phyloP scores from a whole-genome alignment of 73 alveolate species.

The Paramecium sonneborni region DNA sequence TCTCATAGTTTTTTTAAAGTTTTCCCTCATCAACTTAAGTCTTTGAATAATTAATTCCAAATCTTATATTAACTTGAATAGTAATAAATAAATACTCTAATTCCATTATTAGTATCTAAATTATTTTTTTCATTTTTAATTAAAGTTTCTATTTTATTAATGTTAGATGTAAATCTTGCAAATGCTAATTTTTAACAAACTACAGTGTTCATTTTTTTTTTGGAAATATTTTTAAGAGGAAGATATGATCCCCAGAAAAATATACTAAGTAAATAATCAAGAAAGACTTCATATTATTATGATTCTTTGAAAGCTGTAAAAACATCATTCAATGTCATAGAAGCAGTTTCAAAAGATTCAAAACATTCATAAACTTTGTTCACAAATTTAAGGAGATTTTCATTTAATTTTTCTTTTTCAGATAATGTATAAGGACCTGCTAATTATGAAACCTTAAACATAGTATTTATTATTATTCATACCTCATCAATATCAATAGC shows the following conservation, averaged over 20 bases:
- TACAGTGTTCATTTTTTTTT: neutral
- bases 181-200: slow-evolving; percentile 48
- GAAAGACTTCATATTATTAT: slow-evolving; percentile 40
- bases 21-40: neutral
- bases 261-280: slow-evolving; percentile 21
- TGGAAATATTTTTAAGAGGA: slow-evolving; percentile 21
- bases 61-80: neutral
- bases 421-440: neutral
- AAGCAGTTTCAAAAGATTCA: slow-evolving; percentile 71
- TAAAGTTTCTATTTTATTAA: neutral
- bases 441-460: neutral
- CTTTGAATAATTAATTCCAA: neutral
- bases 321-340: slow-evolving; percentile 54
- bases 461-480: neutral
- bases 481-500: neutral
- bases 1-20: neutral
- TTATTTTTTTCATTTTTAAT: neutral
- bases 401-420: neutral
- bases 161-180: neutral
- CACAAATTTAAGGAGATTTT: neutral
- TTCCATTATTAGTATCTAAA: neutral
- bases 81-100: neutral
- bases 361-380: slow-evolving; percentile 26
- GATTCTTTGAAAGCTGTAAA: neutral
- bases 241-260: slow-evolving; percentile 66